Conservation (phyloP, 805 yeast species). For the Debaryomyces tyrocola region DNA sequence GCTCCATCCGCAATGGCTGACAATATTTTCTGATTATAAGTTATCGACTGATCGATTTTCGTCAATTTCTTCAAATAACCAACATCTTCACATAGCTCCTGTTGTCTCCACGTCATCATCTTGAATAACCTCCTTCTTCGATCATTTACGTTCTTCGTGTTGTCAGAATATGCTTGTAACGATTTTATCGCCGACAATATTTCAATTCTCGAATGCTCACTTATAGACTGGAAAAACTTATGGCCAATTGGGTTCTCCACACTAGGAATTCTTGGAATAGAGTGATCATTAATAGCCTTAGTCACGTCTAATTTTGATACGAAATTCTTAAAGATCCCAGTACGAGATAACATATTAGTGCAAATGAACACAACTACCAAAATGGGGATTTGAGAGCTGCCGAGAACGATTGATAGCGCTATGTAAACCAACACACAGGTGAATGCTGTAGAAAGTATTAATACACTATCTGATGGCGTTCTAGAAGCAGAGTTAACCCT, state of each 20-base stretch:
- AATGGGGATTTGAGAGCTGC: slow-evolving; percentile 26
- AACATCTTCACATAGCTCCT: slow-evolving; percentile 48
- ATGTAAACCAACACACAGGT: background rate
- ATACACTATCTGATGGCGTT: background rate
- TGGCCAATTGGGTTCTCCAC: slow-evolving; percentile 4
- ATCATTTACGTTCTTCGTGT: slow-evolving; percentile 45
- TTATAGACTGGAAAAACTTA: slow-evolving; percentile 13
- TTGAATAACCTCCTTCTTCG: slow-evolving; percentile 44
- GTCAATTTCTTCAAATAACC: slow-evolving; percentile 57
- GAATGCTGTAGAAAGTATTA: background rate
- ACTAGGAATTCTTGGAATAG: background rate
- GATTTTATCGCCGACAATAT: slow-evolving; percentile 46
- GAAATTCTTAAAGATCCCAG: slow-evolving; percentile 18
- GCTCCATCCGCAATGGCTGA: slow-evolving; percentile 44
- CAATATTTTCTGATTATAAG: slow-evolving; percentile 49
- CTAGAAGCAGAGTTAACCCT: no score
- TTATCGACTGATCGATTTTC: slow-evolving; percentile 47
- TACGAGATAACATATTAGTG: slow-evolving; percentile 32
- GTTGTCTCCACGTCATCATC: slow-evolving; percentile 56
- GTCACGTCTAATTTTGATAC: slow-evolving; percentile 6
- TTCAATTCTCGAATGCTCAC: slow-evolving; percentile 25
- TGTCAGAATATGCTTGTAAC: slow-evolving; percentile 42
- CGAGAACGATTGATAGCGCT: slow-evolving; percentile 5
- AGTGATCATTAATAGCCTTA: background rate
- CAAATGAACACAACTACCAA: slow-evolving; percentile 29